These are phyloP conservation scores for Trebouxiophyceae sp. DNA, from an alignment of 163 green algal species.

Conservation along the genomic window DNA sequence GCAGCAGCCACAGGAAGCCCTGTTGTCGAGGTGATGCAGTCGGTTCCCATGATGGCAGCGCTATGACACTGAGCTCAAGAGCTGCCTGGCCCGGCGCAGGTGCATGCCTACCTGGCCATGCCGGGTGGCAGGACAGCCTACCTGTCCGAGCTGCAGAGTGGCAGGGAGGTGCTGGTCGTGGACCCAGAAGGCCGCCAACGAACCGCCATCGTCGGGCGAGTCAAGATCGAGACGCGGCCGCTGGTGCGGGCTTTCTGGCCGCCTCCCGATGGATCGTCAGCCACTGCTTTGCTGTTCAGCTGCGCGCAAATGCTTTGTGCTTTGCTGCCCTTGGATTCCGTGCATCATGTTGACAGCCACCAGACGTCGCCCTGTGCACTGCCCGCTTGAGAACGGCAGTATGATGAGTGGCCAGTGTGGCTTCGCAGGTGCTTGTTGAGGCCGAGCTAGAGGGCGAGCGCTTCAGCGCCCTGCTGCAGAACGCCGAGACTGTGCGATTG, in stretches of 20 bases:
- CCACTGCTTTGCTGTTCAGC: background rate
- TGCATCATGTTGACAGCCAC: too few species aligned
- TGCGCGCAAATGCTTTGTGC: background rate
- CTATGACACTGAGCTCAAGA: too few species aligned
- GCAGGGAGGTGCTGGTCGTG: conserved; percentile 64
- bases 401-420: background rate
- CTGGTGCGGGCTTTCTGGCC: conserved; percentile 49
- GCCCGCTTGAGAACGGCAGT: background rate
- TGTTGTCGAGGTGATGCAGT: too few species aligned
- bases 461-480: conserved; percentile 76
- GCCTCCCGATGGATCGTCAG: background rate
- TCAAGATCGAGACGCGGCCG: conserved; percentile 74
- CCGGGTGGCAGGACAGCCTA: conserved; percentile 69
- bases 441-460: conserved; percentile 33
- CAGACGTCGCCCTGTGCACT: background rate
- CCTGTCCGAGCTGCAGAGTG: conserved; percentile 72
- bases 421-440: conserved; percentile 57
- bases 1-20: too few species aligned
- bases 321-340: background rate
- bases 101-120: conserved; percentile 64
- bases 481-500: conserved; percentile 88
- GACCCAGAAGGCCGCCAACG: conserved; percentile 42
- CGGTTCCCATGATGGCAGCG: too few species aligned
- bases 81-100: conserved; percentile 44
- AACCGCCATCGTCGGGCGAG: conserved; percentile 64